phyloP scores from a whole-genome alignment of 2,329 filamentous ascomycete species.

The Ceratocystis ficicola region DNA sequence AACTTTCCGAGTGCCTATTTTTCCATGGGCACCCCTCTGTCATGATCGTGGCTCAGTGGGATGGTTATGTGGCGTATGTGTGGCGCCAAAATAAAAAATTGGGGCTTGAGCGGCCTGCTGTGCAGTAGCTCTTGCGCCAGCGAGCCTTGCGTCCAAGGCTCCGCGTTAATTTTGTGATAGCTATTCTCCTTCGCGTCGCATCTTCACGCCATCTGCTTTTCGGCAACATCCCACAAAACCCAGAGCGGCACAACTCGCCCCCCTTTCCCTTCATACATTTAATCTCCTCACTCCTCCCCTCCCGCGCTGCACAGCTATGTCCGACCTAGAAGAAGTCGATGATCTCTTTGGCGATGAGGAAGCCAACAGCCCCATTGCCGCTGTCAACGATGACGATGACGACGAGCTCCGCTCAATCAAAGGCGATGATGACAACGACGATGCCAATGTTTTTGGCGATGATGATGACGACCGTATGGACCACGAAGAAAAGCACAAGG shows the following conservation, averaged over 20 bases:
- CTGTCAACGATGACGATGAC: conserved; percentile 46
- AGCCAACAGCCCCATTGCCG: conserved; percentile 48
- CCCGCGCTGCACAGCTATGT: conserved; percentile 33
- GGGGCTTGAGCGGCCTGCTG: not conserved
- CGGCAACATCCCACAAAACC: not conserved
- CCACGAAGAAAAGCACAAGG: conserved; percentile 29
- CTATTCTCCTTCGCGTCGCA: conserved; percentile 17
- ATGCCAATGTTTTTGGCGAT: conserved; percentile 19
- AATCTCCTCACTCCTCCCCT: not conserved
- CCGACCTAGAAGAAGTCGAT: conserved; percentile 45
- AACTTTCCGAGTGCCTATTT: too few relatives aligned
- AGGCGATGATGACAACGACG: conserved; percentile 34
- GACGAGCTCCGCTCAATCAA: conserved; percentile 40
- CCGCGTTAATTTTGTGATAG: conserved; percentile 12
- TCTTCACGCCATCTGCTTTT: not conserved
- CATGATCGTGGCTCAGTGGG: too few relatives aligned
- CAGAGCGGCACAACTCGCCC: not conserved
- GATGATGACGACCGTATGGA: conserved; percentile 19
- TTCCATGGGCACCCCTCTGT: too few relatives aligned
- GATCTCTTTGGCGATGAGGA: conserved; percentile 52
- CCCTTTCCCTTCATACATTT: not conserved
- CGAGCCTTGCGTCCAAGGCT: conserved; percentile 22
- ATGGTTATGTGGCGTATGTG: too few relatives aligned
- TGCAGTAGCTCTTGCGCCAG: not conserved
- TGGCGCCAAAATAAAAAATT: not conserved